A percentile compares a stretch with the other conserved stretches of the same genome.
These are phyloP conservation scores for Pichia gijzeniarum DNA, from an alignment of 805 yeast genomes.

Conservation along the genomic window DNA sequence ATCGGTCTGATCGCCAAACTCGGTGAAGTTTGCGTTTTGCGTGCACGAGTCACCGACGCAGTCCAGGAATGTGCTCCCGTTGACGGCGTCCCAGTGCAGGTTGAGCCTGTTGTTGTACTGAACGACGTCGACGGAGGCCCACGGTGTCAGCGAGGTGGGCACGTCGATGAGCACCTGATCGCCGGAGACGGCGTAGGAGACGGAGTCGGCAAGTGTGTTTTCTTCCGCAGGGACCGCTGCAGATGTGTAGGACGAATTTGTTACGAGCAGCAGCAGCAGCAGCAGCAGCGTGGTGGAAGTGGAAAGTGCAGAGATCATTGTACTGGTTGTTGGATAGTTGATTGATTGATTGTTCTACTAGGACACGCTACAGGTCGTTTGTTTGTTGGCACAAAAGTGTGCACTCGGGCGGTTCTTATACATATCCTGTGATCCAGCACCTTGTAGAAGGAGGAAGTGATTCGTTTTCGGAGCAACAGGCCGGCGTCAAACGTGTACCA, in stretches of 20 bases:
- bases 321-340: too few relatives aligned
- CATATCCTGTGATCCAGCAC: too few relatives aligned
- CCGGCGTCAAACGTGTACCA: too few relatives aligned
- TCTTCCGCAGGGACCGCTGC: not conserved
- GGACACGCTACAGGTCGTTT: too few relatives aligned
- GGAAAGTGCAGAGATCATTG: too few relatives aligned
- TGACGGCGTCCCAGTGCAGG: not conserved
- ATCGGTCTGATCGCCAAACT: slow-evolving; percentile 4
- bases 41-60: not conserved
- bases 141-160: slow-evolving; percentile 1
- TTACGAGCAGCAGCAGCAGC: too few relatives aligned
- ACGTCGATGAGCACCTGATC: slow-evolving; percentile 2
- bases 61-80: not conserved
- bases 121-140: slow-evolving; percentile 2
- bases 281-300: too few relatives aligned
- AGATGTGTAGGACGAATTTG: not conserved
- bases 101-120: slow-evolving; percentile 2
- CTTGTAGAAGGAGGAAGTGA: too few relatives aligned
- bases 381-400: too few relatives aligned
- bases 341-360: too few relatives aligned
- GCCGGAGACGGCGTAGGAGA: not conserved
- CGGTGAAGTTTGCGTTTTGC: not conserved
- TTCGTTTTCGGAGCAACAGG: too few relatives aligned
- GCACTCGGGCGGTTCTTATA: too few relatives aligned
- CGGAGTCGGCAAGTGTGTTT: not conserved